Conservation (phyloP, 257 asterid genomes). For the Misopates orontium region DNA sequence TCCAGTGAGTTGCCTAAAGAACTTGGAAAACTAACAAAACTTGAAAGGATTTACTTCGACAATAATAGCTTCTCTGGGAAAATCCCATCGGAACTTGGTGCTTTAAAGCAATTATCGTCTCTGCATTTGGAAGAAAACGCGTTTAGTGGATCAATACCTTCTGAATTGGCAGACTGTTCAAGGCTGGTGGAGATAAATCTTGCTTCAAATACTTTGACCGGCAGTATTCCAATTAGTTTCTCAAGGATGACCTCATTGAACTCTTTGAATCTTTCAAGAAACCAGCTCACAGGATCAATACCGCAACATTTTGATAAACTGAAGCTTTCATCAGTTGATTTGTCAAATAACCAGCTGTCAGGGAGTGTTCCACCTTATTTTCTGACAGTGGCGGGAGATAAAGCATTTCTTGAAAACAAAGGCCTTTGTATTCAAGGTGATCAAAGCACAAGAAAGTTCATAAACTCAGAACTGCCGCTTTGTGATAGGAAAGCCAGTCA, state of each 20-base stretch:
- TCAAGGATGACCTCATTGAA: conserved; percentile 65
- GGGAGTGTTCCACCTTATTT: conserved; percentile 71
- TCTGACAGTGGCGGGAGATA: conserved; percentile 58
- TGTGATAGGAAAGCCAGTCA: conserved; percentile 44
- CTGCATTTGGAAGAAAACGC: conserved; percentile 69
- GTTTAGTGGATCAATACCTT: conserved; percentile 62
- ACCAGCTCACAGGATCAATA: conserved; percentile 67
- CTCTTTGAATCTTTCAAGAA: conserved; percentile 72
- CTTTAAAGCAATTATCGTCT: conserved; percentile 66
- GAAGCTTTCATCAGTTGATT: conserved; percentile 72
- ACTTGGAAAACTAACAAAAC: conserved; percentile 54
- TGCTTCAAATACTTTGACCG: conserved; percentile 63
- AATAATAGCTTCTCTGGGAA: conserved; percentile 60
- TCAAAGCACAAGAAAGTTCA: conserved; percentile 28
- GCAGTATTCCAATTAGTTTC: conserved; percentile 58
- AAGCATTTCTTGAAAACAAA: conserved; percentile 61
- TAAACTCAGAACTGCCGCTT: conserved; percentile 37
- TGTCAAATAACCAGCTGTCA: conserved; percentile 70
- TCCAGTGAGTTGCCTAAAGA: conserved; percentile 68
- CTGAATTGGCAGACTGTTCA: conserved; percentile 50
- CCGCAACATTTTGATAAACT: conserved; percentile 63
- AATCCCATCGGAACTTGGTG: conserved; percentile 64
- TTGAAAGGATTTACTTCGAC: conserved; percentile 68
- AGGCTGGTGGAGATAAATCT: conserved; percentile 74
- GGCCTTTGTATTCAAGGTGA: conserved; percentile 59